Evolutionary conservation across 2,329 filamentous ascomycete species (phyloP), one percentile per base, ranked within the genome.

Genomic region (Fusarium begoniae): DNA sequence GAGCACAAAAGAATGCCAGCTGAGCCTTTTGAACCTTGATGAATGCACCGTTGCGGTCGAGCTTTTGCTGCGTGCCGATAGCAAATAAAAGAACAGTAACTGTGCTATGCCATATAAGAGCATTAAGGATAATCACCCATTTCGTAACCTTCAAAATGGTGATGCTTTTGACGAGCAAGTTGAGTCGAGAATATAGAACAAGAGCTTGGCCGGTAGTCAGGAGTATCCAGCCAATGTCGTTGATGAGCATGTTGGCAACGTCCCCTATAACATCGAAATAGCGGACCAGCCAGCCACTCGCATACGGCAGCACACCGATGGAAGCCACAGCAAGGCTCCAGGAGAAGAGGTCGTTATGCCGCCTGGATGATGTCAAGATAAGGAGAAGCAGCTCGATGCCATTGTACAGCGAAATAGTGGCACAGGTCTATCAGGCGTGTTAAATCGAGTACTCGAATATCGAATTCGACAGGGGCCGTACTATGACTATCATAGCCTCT

Each of bases 401-500:
- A 61, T 74, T 74, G 57, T 74, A 74, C 22, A 74, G 55, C 24
- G 71, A 74, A 20, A 73, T 44, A 17, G 71, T 51, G 20, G 71
- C 64, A 41, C 57, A 74, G 15, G 64, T 64, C 71, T 74, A n/a
- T 22, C 32, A 18, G 20, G 14, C 11, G n/a, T 37, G 61, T 71
- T 48, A 47, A 53, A 28, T 28, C 30, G 35, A 41, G 38, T 54
- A 51, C n/a, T 63, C 24, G 6, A 30, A 26, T 32, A 37, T 28
- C n/a, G n/a, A 40, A 17, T 48, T 28, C 30, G 37, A 38, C 20
- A 24, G 24, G 59, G 64, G 44, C 43, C 63, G 57, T 63, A 74
- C 71, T 72, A 74, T 74, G 26, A 74, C 71, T 60, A 74, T 64
- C n/a, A 69, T 71, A 17, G 71, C 55, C 38, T 74, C 71, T 30